Percentiles rank a stretch among this genome's conserved stretches.
Conservation (phyloP, 148 eudicot genomes). For the Drosera capensis region DNA sequence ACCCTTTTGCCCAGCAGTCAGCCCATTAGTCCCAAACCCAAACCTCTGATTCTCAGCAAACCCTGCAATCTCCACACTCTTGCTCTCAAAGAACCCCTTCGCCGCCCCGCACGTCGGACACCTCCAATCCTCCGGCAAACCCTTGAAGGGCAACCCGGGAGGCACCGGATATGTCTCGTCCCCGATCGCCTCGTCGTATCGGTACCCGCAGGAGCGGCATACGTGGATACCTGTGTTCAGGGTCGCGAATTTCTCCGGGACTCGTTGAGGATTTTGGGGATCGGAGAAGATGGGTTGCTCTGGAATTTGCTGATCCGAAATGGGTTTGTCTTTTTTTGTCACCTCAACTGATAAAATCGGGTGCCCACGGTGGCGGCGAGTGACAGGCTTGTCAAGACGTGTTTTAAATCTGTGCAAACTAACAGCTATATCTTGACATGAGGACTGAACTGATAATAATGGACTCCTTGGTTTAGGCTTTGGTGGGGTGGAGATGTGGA, state of each 20-base stretch:
- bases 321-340: conserved; percentile 75
- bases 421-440: background rate
- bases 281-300: conserved; percentile 17
- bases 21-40: conserved; percentile 84
- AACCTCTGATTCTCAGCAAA: conserved; percentile 94
- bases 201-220: conserved; percentile 86
- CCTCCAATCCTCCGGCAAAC: conserved; percentile 89
- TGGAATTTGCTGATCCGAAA: conserved; percentile 20
- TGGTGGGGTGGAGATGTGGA: conserved; percentile 19
- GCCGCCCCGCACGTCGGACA: conserved; percentile 98
- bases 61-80: conserved; percentile 96
- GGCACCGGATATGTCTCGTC: conserved; percentile 78
- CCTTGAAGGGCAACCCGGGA: conserved; percentile 66
- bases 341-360: conserved; percentile 46
- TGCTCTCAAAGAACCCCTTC: conserved; percentile 71
- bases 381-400: background rate
- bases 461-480: conserved; percentile 8
- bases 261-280: conserved; percentile 32
- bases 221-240: conserved; percentile 84
- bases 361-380: conserved; percentile 2
- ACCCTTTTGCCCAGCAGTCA: conserved; percentile 87
- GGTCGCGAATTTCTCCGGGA: conserved; percentile 83
- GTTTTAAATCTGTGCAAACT: no score
- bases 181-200: conserved; percentile 52
- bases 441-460: background rate